Conservation (phyloP, 2,329 filamentous ascomycete genomes). For the Trichoderma harzianum region DNA sequence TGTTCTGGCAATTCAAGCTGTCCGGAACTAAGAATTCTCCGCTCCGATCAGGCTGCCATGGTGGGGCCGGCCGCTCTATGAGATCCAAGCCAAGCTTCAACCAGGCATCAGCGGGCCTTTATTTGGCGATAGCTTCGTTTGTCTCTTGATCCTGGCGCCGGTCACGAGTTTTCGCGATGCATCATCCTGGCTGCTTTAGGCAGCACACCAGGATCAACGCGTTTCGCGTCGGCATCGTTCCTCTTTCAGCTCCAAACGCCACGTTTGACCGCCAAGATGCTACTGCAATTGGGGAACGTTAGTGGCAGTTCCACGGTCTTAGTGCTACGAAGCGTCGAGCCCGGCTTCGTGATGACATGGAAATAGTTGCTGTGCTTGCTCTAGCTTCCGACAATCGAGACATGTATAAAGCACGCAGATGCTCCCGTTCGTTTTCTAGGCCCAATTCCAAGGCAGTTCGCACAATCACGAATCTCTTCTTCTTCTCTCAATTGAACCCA, state of each 20-base stretch:
- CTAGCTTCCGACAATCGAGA: neutral
- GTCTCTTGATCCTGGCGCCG: neutral
- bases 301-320: neutral
- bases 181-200: slow-evolving; percentile 7
- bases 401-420: neutral
- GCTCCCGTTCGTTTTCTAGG: neutral
- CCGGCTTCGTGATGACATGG: neutral
- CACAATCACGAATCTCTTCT: neutral
- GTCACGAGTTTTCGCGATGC: slow-evolving; percentile 17
- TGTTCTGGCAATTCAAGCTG: neutral
- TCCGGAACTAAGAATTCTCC: slow-evolving; percentile 2
- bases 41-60: slow-evolving; percentile 1
- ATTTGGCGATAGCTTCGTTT: neutral
- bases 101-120: slow-evolving; percentile 5
- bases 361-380: neutral
- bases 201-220: slow-evolving; percentile 18
- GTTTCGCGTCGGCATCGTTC: slow-evolving; percentile 9
- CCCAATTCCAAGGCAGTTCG: neutral
- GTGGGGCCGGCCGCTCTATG: neutral
- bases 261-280: neutral
- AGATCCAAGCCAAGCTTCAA: neutral
- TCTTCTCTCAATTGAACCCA: neutral
- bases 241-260: slow-evolving; percentile 5
- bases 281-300: neutral
- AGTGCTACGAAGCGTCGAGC: neutral